Base-by-base conservation (phyloP, 2,329 filamentous ascomycete genomes). In the Arthrobotrys iridis region DNA sequence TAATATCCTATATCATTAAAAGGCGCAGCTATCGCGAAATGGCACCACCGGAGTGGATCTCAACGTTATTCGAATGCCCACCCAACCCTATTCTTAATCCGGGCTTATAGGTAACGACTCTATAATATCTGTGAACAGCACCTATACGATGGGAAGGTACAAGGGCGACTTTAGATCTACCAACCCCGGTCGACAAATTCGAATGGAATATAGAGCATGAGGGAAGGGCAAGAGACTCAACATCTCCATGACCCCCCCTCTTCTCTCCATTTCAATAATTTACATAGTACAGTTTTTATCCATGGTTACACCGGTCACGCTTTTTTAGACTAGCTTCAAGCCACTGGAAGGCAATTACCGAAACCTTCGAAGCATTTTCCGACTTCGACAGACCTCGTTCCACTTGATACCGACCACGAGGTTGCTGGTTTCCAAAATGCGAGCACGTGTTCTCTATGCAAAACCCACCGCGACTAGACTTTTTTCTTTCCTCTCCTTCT, bases 361-460 rank as follows among this genome's bases (percentile, higher is more conserved):
- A 55, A n/a, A 22, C 26, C 7, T 37, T 37, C 18, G 11, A 20
- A 20, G n/a, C n/a, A n/a, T n/a, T n/a, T 6, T 52, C 37, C 22
- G 18, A 28, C 50, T 55, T 37, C 30, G 50, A 55, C 24, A 37
- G 50, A 37, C 30, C n/a, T n/a, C n/a, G 37, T 37, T 55, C 50
- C 18, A 24, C n/a, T 37, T 24, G 50, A 55, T 55, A 37, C 50
- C 50, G 50, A 20, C 50, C 11, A 55, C 50, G 37, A 55, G 50
- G 50, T 55, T 55, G 28, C 30, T 55, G 50, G 30, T 55, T 55
- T 55, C 50, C 50, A 15, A 55, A 37, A 55, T 55, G 28, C 50
- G 50, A 30, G 24, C 50, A 28, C 30, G 30, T 37, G 50, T 55
- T 55, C 50, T 55, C 50, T 55, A 55, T 37, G 50, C 50, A 55